Conservation (phyloP, 495 filamentous ascomycete genomes). For the Penicillium steckii region DNA sequence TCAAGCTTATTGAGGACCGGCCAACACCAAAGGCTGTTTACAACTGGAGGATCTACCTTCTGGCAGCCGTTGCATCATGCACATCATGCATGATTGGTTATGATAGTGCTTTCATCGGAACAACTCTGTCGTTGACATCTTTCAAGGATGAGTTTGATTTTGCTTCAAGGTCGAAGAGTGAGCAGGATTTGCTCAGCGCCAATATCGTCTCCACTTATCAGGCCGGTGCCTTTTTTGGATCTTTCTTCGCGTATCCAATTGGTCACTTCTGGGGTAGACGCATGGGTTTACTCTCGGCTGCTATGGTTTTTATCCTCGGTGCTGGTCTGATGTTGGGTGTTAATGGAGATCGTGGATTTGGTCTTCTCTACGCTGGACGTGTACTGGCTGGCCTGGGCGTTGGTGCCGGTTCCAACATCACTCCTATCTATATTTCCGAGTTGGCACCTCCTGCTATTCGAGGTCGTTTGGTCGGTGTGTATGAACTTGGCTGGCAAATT, state of each 20-base stretch:
- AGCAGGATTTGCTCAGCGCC: slow-evolving; percentile 54
- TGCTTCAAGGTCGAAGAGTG: slow-evolving; percentile 31
- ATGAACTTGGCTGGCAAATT: slow-evolving; percentile 72
- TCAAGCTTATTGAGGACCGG: slow-evolving; percentile 64
- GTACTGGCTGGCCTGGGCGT: slow-evolving; percentile 71
- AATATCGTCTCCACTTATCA: slow-evolving; percentile 73
- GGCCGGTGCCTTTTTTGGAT: slow-evolving; percentile 68
- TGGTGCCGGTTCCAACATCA: slow-evolving; percentile 71
- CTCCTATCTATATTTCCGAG: slow-evolving; percentile 79
- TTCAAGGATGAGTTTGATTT: slow-evolving; percentile 64
- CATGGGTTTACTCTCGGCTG: slow-evolving; percentile 52
- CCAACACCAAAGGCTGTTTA: slow-evolving; percentile 69
- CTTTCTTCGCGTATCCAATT: slow-evolving; percentile 58
- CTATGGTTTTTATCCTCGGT: slow-evolving; percentile 60
- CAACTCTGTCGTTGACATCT: slow-evolving; percentile 62
- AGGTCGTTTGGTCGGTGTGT: slow-evolving; percentile 73
- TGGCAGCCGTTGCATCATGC: slow-evolving; percentile 66
- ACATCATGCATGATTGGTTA: slow-evolving; percentile 76
- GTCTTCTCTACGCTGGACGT: slow-evolving; percentile 66
- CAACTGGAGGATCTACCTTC: slow-evolving; percentile 73
- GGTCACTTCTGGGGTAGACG: slow-evolving; percentile 58
- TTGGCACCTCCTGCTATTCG: slow-evolving; percentile 76
- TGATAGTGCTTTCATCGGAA: slow-evolving; percentile 72
- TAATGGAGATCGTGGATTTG: slow-evolving; percentile 55
- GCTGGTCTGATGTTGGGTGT: slow-evolving; percentile 63